phyloP scores from a whole-genome alignment of 768 basidiomycete species.

The Lentinula sp. region DNA sequence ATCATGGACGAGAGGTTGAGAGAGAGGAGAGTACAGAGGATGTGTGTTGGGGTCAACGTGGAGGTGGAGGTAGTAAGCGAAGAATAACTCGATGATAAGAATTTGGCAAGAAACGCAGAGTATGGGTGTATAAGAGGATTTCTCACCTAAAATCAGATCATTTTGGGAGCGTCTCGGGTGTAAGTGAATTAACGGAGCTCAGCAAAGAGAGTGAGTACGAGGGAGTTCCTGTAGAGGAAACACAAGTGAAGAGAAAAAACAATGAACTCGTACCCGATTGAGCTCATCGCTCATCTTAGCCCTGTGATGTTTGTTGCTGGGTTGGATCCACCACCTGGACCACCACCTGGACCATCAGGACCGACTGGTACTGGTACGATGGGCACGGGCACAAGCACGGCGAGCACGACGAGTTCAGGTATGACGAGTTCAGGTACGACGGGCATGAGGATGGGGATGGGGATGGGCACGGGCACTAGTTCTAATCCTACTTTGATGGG shows the following conservation, averaged over 20 bases:
- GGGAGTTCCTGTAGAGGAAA: slow-evolving; percentile 15
- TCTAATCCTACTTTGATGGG: neutral
- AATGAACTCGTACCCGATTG: slow-evolving; percentile 93
- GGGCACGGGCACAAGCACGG: slow-evolving; percentile 2
- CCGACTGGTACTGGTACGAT: neutral
- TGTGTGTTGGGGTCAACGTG: neutral
- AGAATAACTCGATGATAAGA: too few species aligned
- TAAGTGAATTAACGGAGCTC: slow-evolving; percentile 74
- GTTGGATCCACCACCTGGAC: slow-evolving; percentile 32
- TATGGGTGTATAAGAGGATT: neutral
- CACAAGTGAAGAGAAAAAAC: slow-evolving; percentile 13
- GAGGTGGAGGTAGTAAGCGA: too few species aligned
- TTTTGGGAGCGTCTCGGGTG: slow-evolving; percentile 51
- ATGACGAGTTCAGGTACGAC: neutral
- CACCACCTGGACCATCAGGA: too few species aligned
- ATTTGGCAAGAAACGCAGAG: too few species aligned
- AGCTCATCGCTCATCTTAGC: slow-evolving; percentile 81
- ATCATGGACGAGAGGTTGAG: neutral
- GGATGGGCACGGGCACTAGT: too few species aligned
- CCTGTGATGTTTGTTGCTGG: slow-evolving; percentile 97
- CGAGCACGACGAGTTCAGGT: neutral
- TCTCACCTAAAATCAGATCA: slow-evolving; percentile 9
- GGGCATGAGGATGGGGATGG: neutral
- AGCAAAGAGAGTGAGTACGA: slow-evolving; percentile 38
- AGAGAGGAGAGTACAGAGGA: neutral